phyloP scores from a whole-genome alignment of 1,139 yeast genomes.

The Scheffersomyces quercinus region DNA sequence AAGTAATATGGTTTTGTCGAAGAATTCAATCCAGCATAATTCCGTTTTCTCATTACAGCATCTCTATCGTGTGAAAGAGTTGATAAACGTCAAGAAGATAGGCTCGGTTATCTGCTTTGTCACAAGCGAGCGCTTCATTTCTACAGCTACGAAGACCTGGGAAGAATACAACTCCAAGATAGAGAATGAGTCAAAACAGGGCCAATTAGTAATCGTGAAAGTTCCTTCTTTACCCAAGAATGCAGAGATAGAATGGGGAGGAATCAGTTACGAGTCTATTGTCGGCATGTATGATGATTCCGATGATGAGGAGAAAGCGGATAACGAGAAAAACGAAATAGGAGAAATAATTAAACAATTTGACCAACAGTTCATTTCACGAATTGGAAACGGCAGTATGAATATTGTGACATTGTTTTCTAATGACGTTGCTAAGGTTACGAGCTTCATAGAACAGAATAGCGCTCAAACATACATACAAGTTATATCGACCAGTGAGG shows the following conservation, averaged over 20 bases:
- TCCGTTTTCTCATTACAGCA: constrained; percentile 73
- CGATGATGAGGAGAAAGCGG: constrained; percentile 34
- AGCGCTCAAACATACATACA: constrained; percentile 10
- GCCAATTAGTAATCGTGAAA: constrained; percentile 51
- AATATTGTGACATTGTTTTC: constrained; percentile 16
- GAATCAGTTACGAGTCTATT: constrained; percentile 45
- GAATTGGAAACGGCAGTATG: constrained; percentile 12
- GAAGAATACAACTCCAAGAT: constrained; percentile 25
- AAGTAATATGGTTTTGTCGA: constrained; percentile 53
- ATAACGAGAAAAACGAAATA: constrained; percentile 1
- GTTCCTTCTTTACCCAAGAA: constrained; percentile 66
- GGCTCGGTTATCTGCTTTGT: constrained; percentile 58
- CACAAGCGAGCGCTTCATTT: constrained; percentile 29
- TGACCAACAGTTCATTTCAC: constrained; percentile 10
- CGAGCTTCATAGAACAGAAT: constrained; percentile 4
- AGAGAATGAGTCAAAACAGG: constrained; percentile 15
- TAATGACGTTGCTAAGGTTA: constrained; percentile 13
- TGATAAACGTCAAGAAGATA: constrained; percentile 47
- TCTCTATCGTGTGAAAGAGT: constrained; percentile 59
- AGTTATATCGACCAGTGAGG: constrained; percentile 8
- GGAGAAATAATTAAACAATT: constrained; percentile 2
- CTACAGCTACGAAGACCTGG: constrained; percentile 41
- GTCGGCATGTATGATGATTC: constrained; percentile 41
- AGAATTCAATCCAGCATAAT: constrained; percentile 14
- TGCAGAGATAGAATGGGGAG: constrained; percentile 82